Conservation (phyloP, 2,329 filamentous ascomycete species). For the Aspergillus melleus region DNA sequence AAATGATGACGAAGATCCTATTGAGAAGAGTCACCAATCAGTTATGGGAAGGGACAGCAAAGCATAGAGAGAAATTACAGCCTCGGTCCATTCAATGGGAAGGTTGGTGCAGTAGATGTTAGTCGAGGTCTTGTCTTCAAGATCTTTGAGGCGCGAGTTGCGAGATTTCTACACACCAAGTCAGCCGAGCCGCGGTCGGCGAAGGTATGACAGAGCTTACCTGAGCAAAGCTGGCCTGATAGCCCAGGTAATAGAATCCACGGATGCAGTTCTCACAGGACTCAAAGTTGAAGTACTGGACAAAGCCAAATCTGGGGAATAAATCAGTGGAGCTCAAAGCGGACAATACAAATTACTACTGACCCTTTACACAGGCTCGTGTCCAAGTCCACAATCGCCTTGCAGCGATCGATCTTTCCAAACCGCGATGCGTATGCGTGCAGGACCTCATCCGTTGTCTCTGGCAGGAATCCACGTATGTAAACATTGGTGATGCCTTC, state of each 20-base stretch:
- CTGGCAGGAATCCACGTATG: constrained; percentile 91
- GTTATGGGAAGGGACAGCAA: background rate
- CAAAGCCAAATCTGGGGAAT: constrained; percentile 80
- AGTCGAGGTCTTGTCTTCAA: constrained; percentile 84
- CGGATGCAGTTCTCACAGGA: constrained; percentile 96
- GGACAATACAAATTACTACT: constrained; percentile 30
- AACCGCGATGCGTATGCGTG: constrained; percentile 82
- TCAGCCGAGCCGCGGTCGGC: constrained; percentile 19
- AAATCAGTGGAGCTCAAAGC: constrained; percentile 23
- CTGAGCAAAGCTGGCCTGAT: constrained; percentile 95
- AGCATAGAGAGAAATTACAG: constrained; percentile 54
- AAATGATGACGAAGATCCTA: constrained; percentile 69
- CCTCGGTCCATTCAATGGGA: constrained; percentile 86
- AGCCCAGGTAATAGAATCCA: constrained; percentile 89
- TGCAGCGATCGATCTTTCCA: constrained; percentile 91
- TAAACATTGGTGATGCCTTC: constrained; percentile 97
- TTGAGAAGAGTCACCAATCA: constrained; percentile 36
- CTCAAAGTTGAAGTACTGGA: constrained; percentile 84
- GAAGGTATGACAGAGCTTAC: constrained; percentile 46
- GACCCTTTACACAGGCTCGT: constrained; percentile 96
- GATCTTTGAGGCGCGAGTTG: constrained; percentile 95
- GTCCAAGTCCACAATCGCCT: constrained; percentile 95
- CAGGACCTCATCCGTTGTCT: constrained; percentile 89
- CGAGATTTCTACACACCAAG: constrained; percentile 76
- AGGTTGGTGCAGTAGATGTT: constrained; percentile 98